Conservation (phyloP, 2,329 filamentous ascomycete genomes). For the Alternaria ventricosa region DNA sequence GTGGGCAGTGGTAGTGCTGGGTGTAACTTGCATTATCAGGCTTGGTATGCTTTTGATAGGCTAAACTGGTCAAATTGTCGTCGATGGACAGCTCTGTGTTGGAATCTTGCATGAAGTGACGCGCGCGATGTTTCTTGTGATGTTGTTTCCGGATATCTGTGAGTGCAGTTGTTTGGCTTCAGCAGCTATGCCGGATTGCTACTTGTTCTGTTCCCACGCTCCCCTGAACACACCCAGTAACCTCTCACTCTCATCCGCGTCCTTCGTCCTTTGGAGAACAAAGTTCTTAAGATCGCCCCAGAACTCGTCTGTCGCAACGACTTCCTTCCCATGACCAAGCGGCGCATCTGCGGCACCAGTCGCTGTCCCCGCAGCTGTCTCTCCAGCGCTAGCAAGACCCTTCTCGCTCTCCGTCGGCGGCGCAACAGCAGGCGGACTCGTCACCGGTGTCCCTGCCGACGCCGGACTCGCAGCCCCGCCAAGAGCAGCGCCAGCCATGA, state of each 20-base stretch:
- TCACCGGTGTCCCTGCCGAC: conserved; percentile 52
- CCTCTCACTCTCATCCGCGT: conserved; percentile 69
- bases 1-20: conserved; percentile 11
- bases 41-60: conserved; percentile 19
- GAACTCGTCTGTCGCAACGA: conserved; percentile 75
- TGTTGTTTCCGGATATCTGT: background rate
- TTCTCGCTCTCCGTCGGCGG: conserved; percentile 61
- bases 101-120: conserved; percentile 10
- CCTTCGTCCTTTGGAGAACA: conserved; percentile 77
- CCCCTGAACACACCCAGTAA: conserved; percentile 71
- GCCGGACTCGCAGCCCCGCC: conserved; percentile 46
- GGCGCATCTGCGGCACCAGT: conserved; percentile 56
- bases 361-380: conserved; percentile 5
- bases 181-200: background rate
- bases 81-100: conserved; percentile 24
- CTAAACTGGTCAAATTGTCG: conserved; percentile 32
- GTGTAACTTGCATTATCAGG: conserved; percentile 19
- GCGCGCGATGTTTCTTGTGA: background rate
- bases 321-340: conserved; percentile 61
- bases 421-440: conserved; percentile 57
- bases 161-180: background rate
- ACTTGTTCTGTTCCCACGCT: conserved; percentile 65
- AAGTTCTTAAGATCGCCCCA: conserved; percentile 87
- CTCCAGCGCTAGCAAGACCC: conserved; percentile 29
- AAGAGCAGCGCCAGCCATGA: conserved; percentile 69